These are phyloP conservation scores for Mitragyna speciosa DNA, from an alignment of 257 asterid species.

Conservation along the genomic window DNA sequence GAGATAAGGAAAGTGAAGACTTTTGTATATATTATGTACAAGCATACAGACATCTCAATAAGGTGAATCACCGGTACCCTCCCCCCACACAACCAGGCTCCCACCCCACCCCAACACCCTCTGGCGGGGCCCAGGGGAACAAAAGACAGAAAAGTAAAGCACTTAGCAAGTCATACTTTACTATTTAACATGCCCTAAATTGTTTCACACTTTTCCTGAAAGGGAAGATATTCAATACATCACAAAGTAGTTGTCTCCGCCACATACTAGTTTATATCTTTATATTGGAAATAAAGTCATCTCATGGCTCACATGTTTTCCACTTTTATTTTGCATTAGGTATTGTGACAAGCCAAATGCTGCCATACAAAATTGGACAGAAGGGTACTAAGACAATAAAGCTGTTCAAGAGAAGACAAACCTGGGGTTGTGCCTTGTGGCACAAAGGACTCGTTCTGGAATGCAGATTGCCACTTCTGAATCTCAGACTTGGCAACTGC, in stretches of 20 bases:
- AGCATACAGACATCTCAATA: neutral
- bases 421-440: slow-evolving; percentile 76
- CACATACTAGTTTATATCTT: neutral
- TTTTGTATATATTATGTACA: no score
- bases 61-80: no score
- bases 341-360: neutral
- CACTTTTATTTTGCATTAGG: neutral
- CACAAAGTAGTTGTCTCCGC: neutral
- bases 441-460: slow-evolving; percentile 71
- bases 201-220: neutral
- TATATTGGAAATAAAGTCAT: neutral
- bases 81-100: neutral
- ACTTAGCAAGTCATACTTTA: neutral
- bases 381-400: neutral
- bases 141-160: neutral
- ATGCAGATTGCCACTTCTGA: slow-evolving; percentile 89
- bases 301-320: neutral
- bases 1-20: neutral
- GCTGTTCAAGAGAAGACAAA: slow-evolving; percentile 29
- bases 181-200: neutral
- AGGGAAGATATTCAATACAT: neutral
- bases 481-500: slow-evolving; percentile 85
- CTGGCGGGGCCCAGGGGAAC: neutral
- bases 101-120: neutral
- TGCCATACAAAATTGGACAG: neutral